Evolutionary conservation across 176 grass and related monocot species (phyloP).

Genomic region (Avena eriantha): DNA sequence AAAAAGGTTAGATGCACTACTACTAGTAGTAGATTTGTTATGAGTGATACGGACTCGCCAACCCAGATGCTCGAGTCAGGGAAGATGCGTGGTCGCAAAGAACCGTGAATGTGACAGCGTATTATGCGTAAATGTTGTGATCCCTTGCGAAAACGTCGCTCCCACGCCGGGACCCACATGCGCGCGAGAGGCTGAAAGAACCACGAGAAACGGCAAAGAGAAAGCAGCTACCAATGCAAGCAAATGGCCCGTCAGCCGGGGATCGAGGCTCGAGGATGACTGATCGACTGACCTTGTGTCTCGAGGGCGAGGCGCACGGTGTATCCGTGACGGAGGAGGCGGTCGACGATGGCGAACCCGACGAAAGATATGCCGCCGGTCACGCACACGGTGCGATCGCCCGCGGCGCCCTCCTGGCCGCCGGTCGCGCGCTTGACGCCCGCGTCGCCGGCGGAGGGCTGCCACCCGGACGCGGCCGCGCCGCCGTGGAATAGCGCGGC

Average conservation of each 20-base stretch:
- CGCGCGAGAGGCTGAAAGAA: neutral
- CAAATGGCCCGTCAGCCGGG: neutral
- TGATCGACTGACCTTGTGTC: constrained; percentile 2
- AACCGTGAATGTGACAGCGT: no score
- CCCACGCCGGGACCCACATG: no score
- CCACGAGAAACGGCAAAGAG: neutral
- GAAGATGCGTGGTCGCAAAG: no score
- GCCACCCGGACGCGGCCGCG: constrained; percentile 29
- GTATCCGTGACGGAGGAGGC: constrained; percentile 83
- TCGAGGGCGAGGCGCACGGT: constrained; percentile 92
- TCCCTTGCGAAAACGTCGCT: no score
- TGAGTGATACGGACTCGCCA: no score
- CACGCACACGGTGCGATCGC: constrained; percentile 74
- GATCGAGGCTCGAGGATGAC: neutral
- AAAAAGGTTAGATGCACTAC: no score
- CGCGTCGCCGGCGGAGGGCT: constrained; percentile 36
- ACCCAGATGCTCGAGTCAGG: no score
- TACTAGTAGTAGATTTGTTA: no score
- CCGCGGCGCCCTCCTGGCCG: constrained; percentile 38
- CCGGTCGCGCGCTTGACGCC: constrained; percentile 44
- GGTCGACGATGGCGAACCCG: constrained; percentile 83
- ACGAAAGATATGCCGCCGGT: constrained; percentile 90
- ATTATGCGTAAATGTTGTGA: no score
- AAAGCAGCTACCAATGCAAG: neutral
- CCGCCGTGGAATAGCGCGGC: constrained; percentile 41